Evolutionary conservation across 1,284 basidiomycete genomes (phyloP), one percentile per base, ranked within the genome.

Genomic region (Heliocybe sulcata): DNA sequence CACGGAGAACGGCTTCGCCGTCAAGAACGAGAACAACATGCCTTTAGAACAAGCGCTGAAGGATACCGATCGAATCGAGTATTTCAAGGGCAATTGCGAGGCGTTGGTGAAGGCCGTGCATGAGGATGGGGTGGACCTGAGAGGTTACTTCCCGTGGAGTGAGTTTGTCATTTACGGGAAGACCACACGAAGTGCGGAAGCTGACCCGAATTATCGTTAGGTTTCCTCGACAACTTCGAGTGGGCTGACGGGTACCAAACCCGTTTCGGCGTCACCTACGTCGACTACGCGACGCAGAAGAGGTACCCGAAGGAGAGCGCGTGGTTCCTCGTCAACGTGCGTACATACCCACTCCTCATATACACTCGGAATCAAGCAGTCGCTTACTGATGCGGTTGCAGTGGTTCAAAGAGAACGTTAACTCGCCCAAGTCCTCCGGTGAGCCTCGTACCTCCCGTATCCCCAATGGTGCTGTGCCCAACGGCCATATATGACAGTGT

Each of bases 101-200:
- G 77, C 80, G 0, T 61, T 88, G 38, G 64, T 77, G 47, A 71
- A 75, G 14, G 82, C 84, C 14, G 68, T 83, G 31, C 68, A 72
- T 33, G 69, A 77, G 47, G 85, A 88, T 64, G 77, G 79, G 2
- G 81, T 86, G 16, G 76, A 82, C 53, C 67, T 87, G 38, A 64
- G 75, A 42, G 76, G 77, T 1, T 88, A 87, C 66, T 83, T 86
- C 69, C 79, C 80, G 19, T 85, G 82, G 81, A 82, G 77, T 77
- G 54, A 52, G 51, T 55, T 25, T 26, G 4, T 12, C 6, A 31
- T 31, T 55, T 47, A 53, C 3, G 16, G 23, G n/a, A 6, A 6
- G 20, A 29, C 3, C 14, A 19, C 9, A 31, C 12, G 29, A 12
- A 12, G 12, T 31, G 29, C 29, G 29, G 6, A 6, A 6, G 27